A percentile compares a stretch with the other conserved stretches of the same genome.
These are phyloP conservation scores for Gossypium turneri DNA, from an alignment of 345 rosid genomes.

Conservation along the genomic window DNA sequence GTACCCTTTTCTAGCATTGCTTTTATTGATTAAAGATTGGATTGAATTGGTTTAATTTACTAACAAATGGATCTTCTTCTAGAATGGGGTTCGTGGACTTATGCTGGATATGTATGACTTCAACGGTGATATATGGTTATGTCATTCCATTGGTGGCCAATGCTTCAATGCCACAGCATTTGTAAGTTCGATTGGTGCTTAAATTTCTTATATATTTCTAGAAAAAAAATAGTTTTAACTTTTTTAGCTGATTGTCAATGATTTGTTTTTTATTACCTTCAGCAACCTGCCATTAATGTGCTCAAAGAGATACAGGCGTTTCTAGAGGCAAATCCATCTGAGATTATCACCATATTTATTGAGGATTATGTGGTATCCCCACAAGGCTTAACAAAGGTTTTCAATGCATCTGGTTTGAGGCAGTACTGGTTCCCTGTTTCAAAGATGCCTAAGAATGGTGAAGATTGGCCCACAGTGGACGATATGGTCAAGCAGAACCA, in stretches of 20 bases:
- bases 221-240: too few species aligned
- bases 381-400: constrained; percentile 73
- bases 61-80: constrained; percentile 19
- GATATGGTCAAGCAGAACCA: constrained; percentile 82
- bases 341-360: constrained; percentile 84
- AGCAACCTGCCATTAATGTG: constrained; percentile 84
- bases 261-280: constrained; percentile 7
- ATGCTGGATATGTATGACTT: constrained; percentile 95
- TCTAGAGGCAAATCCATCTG: constrained; percentile 65
- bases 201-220: neutral
- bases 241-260: neutral
- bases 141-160: constrained; percentile 68
- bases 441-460: constrained; percentile 77
- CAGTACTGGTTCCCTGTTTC: constrained; percentile 66
- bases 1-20: neutral
- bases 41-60: constrained; percentile 6
- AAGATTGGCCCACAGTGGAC: constrained; percentile 88
- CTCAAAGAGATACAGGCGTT: constrained; percentile 68
- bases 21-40: neutral
- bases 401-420: constrained; percentile 68
- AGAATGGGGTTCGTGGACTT: constrained; percentile 95
- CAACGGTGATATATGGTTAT: constrained; percentile 71
- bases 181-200: constrained; percentile 46
- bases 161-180: constrained; percentile 79
- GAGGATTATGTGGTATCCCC: constrained; percentile 89